A percentile compares a stretch with the other conserved stretches of the same genome.
These are phyloP conservation scores for Oryza australiensis DNA, from an alignment of 176 grass and related monocot species.

Conservation along the genomic window DNA sequence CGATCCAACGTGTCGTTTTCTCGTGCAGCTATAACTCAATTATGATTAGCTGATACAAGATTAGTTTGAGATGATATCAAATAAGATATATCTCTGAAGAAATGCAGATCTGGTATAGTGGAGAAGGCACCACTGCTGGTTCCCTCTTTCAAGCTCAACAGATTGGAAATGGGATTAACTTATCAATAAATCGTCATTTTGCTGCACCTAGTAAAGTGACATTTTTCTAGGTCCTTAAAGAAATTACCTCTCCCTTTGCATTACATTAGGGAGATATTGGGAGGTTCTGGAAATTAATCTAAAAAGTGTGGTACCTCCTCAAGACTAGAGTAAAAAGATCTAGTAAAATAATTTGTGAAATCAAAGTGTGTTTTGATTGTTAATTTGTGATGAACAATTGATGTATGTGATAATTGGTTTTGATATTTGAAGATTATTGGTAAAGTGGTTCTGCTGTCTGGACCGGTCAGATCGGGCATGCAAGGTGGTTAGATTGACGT, in stretches of 20 bases:
- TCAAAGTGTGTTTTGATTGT: no score
- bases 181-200: background rate
- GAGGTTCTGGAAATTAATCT: no score
- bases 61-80: conserved; percentile 3
- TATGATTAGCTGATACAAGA: conserved; percentile 8
- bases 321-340: background rate
- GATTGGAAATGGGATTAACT: background rate
- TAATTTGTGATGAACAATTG: no score
- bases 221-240: background rate
- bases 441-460: no score
- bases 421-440: no score
- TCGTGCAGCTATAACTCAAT: background rate
- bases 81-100: conserved; percentile 12
- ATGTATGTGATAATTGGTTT: no score
- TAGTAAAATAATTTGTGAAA: background rate
- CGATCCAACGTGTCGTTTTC: conserved; percentile 26
- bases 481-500: no score
- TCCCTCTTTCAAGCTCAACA: background rate
- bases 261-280: no score
- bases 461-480: no score
- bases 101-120: conserved; percentile 24
- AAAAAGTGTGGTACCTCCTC: no score
- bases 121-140: background rate
- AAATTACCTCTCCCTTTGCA: no score
- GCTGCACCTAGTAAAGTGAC: background rate